Base-by-base conservation (phyloP, 805 yeast genomes). In the Pichia kluyveri region DNA sequence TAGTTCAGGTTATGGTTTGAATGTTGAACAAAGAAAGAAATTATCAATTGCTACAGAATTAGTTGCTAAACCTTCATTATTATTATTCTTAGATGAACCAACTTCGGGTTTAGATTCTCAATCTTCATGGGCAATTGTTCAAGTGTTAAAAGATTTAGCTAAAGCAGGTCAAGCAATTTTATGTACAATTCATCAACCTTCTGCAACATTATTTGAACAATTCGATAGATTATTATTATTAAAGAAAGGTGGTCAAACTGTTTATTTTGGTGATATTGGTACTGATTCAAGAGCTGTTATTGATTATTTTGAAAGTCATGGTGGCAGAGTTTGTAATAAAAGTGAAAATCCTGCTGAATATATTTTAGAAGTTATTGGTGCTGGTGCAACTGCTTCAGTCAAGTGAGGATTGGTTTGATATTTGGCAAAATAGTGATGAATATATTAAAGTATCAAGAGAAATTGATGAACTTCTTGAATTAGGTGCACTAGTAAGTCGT, bases 311-410 rank as follows among this genome's bases (percentile, higher is more conserved):
- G 79, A 73, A 57, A 59, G 56, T 17, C 57, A 71, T 52, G 79
- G 96, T 36, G 88, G 90, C 38, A 76, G 81, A 51, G 71, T 73
- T 46, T 85, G 93, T 69, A 71, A 68, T 34, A 63, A 63, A 11
- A 65, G 68, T 37, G 88, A 80, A 47, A 83, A 83, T 54, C 89
- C 90, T 27, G 89, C 89, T 34, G 90, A 83, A 63, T 83, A 82
- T 69, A 80, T 83, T 65, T 67, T 83, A 56, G 81, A 81, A 52
- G 79, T 79, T 49, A 81, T 85, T 62, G 91, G 91, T 51, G 90
- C 91, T 34, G 90, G 87, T 60, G 88, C 91, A 3, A 82, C 87
- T 30, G 82, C 87, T 4, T 59, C 68, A 46, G 76, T 74, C 17
- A 58, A 58, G 65, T 31, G 73, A 72, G 44, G 82, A 85, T 62